Evolutionary conservation across 805 yeast species (phyloP), one percentile per base, ranked within the genome.

Genomic region (Candida maris): DNA sequence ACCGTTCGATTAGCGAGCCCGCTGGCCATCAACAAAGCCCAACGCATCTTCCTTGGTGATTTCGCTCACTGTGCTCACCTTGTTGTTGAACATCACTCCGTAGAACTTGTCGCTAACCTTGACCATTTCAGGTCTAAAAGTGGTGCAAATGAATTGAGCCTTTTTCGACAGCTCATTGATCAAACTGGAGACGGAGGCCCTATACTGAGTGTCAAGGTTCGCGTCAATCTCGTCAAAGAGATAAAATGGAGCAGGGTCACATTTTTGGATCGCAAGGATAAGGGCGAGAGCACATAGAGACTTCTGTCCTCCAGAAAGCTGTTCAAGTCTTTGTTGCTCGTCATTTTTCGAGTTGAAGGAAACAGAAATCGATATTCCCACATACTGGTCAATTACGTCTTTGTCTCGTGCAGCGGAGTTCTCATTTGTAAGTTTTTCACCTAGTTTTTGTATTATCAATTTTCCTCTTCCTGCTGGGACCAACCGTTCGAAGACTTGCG

Each of bases 191-290:
- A 93, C 95, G 0, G 96, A 77, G 0, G 85, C 74, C 51, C 98
- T 74, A 55, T 89, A 91, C 53, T 85, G 96, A 3, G 95, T 77
- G 61, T 93, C 98, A 44, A 93, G 68, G 49, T 91, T 93, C 4
- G 97, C 97, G 64, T 93, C 98, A 41, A 93, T 83, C 65, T 93
- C 98, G 61, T 93, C 98, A 60, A 93, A 91, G 31, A 93, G 62
- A 56, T 93, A 93, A 59, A 93, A 93, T 32, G 97, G 97, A 6
- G 97, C 97, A 8, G 97, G 97, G 49, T 93, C 97, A 46, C 94
- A 86, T 54, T 75, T 79, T 64, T 93, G 98, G 41, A 91, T 86
- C 4, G 98, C 97, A 39, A 93, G 70, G 46, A 93, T 89, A 34
- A 93, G 71, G 0, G 97, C 89, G 48, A 93, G 79, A 1, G 98